These are phyloP conservation scores for Theobroma cacao DNA, from an alignment of 345 rosid species.

Conservation along the genomic window DNA sequence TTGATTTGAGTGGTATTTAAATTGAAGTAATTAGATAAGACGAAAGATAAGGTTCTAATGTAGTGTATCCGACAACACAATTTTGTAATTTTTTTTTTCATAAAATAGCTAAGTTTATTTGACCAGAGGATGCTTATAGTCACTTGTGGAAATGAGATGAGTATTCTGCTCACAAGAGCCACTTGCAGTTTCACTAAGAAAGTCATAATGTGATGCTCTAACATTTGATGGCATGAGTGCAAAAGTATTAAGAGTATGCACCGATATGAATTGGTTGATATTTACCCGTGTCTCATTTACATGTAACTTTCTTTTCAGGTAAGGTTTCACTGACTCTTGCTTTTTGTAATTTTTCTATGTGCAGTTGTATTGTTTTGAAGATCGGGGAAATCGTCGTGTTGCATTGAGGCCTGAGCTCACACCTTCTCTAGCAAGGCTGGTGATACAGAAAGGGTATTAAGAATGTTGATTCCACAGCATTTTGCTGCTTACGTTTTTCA, in stretches of 20 bases:
- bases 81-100: not conserved
- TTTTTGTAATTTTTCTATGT: not conserved
- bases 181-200: not conserved
- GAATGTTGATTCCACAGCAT: not conserved
- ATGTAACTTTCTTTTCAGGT: not conserved
- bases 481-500: not conserved
- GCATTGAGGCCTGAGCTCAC: constrained; percentile 98
- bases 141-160: not conserved
- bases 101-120: not conserved
- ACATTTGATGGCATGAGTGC: not conserved
- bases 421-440: constrained; percentile 91
- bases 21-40: not conserved
- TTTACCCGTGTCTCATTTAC: not conserved
- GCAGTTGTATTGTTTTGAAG: constrained; percentile 95
- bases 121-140: not conserved
- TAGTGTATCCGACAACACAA: not conserved
- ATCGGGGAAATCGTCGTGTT: constrained; percentile 91
- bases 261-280: not conserved
- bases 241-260: not conserved
- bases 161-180: not conserved
- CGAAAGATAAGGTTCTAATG: constrained; percentile 5
- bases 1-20: not conserved
- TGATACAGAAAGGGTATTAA: constrained; percentile 88
- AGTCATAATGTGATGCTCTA: not conserved
- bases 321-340: not conserved